Evolutionary conservation across 192 early-diverging fungal genomes (phyloP).

Genomic region (Geranomyces variabilis): DNA sequence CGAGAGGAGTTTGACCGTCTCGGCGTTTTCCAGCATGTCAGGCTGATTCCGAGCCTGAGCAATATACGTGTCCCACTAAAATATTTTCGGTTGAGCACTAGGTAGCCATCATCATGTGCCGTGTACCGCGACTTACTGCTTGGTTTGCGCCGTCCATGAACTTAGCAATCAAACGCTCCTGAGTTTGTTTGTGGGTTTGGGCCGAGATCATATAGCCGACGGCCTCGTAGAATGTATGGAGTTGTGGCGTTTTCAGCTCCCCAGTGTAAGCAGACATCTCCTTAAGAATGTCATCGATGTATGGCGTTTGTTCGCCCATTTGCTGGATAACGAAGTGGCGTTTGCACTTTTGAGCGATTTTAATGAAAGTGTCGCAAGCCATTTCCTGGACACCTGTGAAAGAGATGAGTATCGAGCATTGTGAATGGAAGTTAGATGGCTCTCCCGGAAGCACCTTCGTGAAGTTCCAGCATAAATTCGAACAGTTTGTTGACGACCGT

Average conservation of each 20-base stretch:
- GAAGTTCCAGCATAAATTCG: slow-evolving; percentile 99
- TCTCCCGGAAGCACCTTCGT: slow-evolving; percentile 67
- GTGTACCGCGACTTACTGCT: slow-evolving; percentile 53
- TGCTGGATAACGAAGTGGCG: slow-evolving; percentile 96
- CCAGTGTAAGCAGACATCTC: slow-evolving; percentile 81
- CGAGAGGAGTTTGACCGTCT: slow-evolving; percentile 82
- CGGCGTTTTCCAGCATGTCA: slow-evolving; percentile 72
- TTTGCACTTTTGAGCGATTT: slow-evolving; percentile 96
- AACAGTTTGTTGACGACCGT: slow-evolving; percentile 99
- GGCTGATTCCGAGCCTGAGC: slow-evolving; percentile 68
- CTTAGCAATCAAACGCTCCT: slow-evolving; percentile 81
- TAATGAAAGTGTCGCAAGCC: slow-evolving; percentile 99
- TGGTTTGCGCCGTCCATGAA: slow-evolving; percentile 90
- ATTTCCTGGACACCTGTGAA: slow-evolving; percentile 92
- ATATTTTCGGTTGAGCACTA: background rate
- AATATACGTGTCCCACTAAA: slow-evolving; percentile 82
- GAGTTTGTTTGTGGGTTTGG: slow-evolving; percentile 75
- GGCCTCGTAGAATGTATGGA: slow-evolving; percentile 98
- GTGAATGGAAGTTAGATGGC: slow-evolving; percentile 5
- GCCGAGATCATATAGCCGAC: slow-evolving; percentile 98
- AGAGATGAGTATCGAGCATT: background rate
- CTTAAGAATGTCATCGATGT: slow-evolving; percentile 95
- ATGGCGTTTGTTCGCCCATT: slow-evolving; percentile 82
- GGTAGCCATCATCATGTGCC: background rate
- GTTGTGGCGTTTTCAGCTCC: slow-evolving; percentile 83